Conservation (phyloP, 768 basidiomycete species). For the Tylopilus subfusipes region DNA sequence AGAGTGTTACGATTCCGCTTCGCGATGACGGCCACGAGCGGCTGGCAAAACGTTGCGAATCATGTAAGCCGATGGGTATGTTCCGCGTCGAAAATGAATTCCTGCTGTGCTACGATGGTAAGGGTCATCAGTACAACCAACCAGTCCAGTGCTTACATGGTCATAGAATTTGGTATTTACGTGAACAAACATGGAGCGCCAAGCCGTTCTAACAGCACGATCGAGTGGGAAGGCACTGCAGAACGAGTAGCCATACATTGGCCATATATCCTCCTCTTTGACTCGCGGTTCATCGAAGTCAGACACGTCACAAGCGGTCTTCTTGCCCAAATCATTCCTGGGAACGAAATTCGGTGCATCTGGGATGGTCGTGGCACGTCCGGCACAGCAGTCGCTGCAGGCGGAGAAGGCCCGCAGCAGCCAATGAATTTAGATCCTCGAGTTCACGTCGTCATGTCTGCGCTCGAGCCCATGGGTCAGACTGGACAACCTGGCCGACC, state of each 20-base stretch:
- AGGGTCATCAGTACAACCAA: constrained; percentile 12
- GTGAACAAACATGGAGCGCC: constrained; percentile 92
- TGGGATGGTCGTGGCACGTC: constrained; percentile 77
- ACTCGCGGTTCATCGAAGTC: constrained; percentile 87
- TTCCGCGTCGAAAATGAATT: constrained; percentile 90
- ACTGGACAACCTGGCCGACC: constrained; percentile 38
- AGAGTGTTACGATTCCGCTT: constrained; percentile 85
- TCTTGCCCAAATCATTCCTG: constrained; percentile 77
- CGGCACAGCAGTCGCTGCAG: constrained; percentile 22
- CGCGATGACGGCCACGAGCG: constrained; percentile 69
- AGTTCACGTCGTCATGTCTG: constrained; percentile 85
- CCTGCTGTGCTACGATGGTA: constrained; percentile 85
- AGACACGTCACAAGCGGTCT: constrained; percentile 79
- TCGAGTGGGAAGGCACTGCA: constrained; percentile 94
- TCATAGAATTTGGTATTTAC: constrained; percentile 82
- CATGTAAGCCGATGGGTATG: constrained; percentile 82
- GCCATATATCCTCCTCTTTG: constrained; percentile 85
- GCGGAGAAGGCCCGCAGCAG: constrained; percentile 33
- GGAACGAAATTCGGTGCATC: constrained; percentile 77
- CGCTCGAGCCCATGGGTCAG: constrained; percentile 35
- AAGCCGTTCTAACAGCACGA: constrained; percentile 61
- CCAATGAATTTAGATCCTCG: constrained; percentile 70
- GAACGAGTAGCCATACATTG: constrained; percentile 87
- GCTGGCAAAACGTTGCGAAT: constrained; percentile 76
- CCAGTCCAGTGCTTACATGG: constrained; percentile 4